Evolutionary conservation across 345 rosid species (phyloP), one percentile per base, ranked within the genome.

Genomic region (Citrus glauca): DNA sequence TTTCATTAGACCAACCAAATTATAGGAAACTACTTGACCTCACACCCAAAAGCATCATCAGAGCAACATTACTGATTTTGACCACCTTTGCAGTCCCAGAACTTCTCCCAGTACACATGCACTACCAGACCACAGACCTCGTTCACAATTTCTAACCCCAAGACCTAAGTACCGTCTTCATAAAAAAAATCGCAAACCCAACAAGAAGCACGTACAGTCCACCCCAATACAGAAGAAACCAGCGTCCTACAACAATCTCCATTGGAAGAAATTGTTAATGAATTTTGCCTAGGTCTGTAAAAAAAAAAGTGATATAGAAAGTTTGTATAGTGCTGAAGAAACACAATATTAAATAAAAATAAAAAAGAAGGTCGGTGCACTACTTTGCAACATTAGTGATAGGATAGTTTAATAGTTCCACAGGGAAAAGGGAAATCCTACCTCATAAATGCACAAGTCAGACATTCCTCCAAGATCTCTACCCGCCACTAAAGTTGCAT

Each of bases 391-490:
- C 50, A 45, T 13, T 45, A 45, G 50, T 45, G 50, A 45, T 45
- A 45, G 50, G 9, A 45, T 13, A 45, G 50, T 45, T 45, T 45
- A 45, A 45, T 16, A 11, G 50, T 45, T 45, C 50, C 50, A 45
- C 50, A 45, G 17, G 67, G 45, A 28, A 4, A 61, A 50, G 16
- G 48, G 2, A 59, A 62, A 28, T 32, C 85, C 53, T 80, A 94
- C 97, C 94, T 91, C 88, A 66, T 89, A 86, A 63, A 91, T 65
- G 82, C 89, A 88, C 70, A 89, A 86, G 87, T 82, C 93, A 72
- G 93, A 90, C 95, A 94, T 94, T 86, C 86, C 91, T 90, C 81
- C 83, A 69, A 77, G 62, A 87, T 83, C 83, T 84, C 82, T 90
- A 91, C 40, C 87, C 93, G 76, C 89, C 92, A 81, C 88, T 81